Base-by-base conservation (phyloP, 768 basidiomycete genomes). In the Floccularia luteovirens region DNA sequence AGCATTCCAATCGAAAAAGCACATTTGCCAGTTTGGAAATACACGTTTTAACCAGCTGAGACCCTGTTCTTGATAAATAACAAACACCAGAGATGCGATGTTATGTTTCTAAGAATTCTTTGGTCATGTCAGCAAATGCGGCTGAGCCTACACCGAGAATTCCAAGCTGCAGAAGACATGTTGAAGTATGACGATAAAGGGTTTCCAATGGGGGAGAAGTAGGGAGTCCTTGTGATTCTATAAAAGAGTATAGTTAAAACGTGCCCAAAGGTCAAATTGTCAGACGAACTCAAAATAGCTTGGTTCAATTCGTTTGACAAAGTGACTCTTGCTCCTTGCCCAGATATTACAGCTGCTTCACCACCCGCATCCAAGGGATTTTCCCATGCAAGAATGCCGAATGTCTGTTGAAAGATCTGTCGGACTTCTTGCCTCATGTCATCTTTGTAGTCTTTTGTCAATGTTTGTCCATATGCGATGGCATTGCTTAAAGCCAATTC, bases 221-320 rank as follows among this genome's bases (percentile, higher is more conserved):
- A 2, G 87, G 86, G 25, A 75, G 74, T 14, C 83, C 83, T 63
- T 86, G 84, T 0, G 88, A 90, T 59, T 77, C 89, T 92, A 21
- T 28, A 11, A 28, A 2, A 19, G n/a, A 27, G 50, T 10, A 51
- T 43, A 34, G 36, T 11, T 20, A 42, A 21, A 24, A 24, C 11
- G 21, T 31, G 37, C 13, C 13, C 2, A 39, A 17, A 21, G n/a
- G 16, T 34, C 27, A 17, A 38, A 16, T 4, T 39, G 12, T 31
- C 36, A 25, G 27, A 61, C 79, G 48, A 50, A 90, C 90, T 83
- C 39, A 92, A 64, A 42, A 93, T 89, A 28, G 80, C 86, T 56
- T 79, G 72, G 50, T 92, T 91, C 27, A 91, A 57, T 60, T 89
- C 86, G 43, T 75, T 79, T 21, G 84, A 82, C 41, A 91, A 68